A percentile compares a stretch with the other conserved stretches of the same genome.
These are phyloP conservation scores for Hippophae tibetana DNA, from an alignment of 306 rosid species.

Conservation along the genomic window DNA sequence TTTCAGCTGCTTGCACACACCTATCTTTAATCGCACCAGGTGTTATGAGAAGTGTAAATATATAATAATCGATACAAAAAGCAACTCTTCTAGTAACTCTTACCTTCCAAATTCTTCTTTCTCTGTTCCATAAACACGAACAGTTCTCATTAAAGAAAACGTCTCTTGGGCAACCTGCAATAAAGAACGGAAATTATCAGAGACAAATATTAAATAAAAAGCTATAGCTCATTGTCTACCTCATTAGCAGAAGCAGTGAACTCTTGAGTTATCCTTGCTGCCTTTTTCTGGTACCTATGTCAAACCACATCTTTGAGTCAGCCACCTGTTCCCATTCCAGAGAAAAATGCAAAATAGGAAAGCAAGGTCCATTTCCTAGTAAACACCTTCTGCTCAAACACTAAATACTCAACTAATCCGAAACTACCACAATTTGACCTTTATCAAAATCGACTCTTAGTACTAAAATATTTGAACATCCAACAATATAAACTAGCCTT, in stretches of 20 bases:
- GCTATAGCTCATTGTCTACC: slow-evolving; percentile 31
- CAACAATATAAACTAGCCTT: not conserved
- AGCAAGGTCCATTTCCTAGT: not conserved
- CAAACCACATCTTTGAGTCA: slow-evolving; percentile 14
- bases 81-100: slow-evolving; percentile 11
- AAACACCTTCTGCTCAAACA: slow-evolving; percentile 9
- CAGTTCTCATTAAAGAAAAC: slow-evolving; percentile 81
- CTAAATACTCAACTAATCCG: slow-evolving; percentile 1
- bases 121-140: slow-evolving; percentile 91
- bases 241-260: slow-evolving; percentile 89
- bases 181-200: slow-evolving; percentile 3
- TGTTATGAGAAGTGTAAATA: not conserved
- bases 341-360: not conserved
- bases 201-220: slow-evolving; percentile 11
- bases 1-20: slow-evolving; percentile 4
- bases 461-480: not conserved
- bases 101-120: slow-evolving; percentile 77
- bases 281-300: slow-evolving; percentile 81
- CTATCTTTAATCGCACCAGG: not conserved
- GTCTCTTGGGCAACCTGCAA: slow-evolving; percentile 94
- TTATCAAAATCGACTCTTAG: not conserved
- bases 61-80: not conserved
- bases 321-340: not conserved
- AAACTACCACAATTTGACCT: not conserved
- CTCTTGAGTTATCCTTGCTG: slow-evolving; percentile 79